Evolutionary conservation across 2,329 filamentous ascomycete genomes (phyloP), one percentile per base, ranked within the genome.

Genomic region (Rhexocercosporidium sp.): DNA sequence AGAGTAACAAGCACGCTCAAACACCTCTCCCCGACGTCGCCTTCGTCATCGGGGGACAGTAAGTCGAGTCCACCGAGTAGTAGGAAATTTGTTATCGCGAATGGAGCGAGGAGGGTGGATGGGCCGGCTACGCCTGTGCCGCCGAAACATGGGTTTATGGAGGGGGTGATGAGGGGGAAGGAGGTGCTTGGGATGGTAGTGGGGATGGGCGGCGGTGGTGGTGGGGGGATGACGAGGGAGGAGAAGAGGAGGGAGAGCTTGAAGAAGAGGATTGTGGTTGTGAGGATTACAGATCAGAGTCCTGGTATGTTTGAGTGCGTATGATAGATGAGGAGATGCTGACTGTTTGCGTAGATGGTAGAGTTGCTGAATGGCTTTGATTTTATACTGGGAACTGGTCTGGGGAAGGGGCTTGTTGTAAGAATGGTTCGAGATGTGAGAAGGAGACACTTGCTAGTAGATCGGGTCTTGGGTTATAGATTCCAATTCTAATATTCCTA

Each of bases 181-280:
- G 70, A 67, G 7, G 69, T 68, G n/a, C 34, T 71, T 18, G 56
- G 47, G 41, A 74, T 66, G 9, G 69, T 68, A 16, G 34, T 71
- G 18, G 56, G 47, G 37, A 74, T 70, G 57, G 70, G 67, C 18
- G 73, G 66, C 37, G 65, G 68, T 47, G 72, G 54, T 25, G 62
- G 73, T 14, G 62, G 59, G 47, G 64, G 64, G 22, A 60, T 46
- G 20, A 51, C 44, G 27, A 61, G 56, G 3, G 65, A 66, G 16
- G 73, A 75, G 62, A 70, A 60, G 64, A 69, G 69, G 53, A 72
- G 71, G 46, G 65, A 71, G 39, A 69, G 69, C 41, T 62, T 75
- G 66, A 74, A 71, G 69, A 71, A 71, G 64, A 70, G 69, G 27
- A 75, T 75, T 64, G 64, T 70, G 5, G 64, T 74, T 29, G 66